These are phyloP conservation scores for Sporisorium iseilematis-ciliati DNA, from an alignment of 1,284 basidiomycete species.

Conservation along the genomic window DNA sequence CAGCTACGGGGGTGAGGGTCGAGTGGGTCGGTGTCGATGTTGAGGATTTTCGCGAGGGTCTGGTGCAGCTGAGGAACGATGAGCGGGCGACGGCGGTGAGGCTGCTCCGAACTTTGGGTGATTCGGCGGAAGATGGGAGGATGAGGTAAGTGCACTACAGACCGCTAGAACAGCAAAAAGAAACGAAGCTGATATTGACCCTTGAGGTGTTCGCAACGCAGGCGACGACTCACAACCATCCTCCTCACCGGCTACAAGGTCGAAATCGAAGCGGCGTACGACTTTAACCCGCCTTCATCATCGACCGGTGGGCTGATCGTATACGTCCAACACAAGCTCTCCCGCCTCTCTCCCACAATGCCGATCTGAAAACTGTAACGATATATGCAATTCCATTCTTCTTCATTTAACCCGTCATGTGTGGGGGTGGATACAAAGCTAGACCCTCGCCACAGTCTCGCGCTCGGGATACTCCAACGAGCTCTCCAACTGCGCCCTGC, in stretches of 20 bases:
- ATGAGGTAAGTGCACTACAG: not conserved
- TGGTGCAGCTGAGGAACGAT: slow-evolving; percentile 22
- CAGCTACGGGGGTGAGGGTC: not conserved
- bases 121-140: not conserved
- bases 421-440: not conserved
- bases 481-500: slow-evolving; percentile 1
- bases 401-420: not conserved
- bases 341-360: not conserved
- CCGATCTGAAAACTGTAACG: too few relatives aligned
- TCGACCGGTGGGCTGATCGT: slow-evolving; percentile 8
- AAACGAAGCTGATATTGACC: not conserved
- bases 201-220: not conserved
- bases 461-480: slow-evolving; percentile 41
- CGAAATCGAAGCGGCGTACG: slow-evolving; percentile 55
- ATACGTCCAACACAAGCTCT: slow-evolving; percentile 28
- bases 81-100: slow-evolving; percentile 44
- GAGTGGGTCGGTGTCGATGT: slow-evolving; percentile 35
- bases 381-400: too few relatives aligned
- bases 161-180: not conserved
- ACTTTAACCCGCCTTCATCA: not conserved
- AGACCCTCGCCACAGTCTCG: slow-evolving; percentile 36
- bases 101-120: slow-evolving; percentile 17
- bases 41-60: slow-evolving; percentile 14
- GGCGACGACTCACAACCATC: slow-evolving; percentile 35
- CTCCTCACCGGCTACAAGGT: slow-evolving; percentile 53